Conservation (phyloP, 2,329 filamentous ascomycete species). For the Colletotrichum tofieldiae region DNA sequence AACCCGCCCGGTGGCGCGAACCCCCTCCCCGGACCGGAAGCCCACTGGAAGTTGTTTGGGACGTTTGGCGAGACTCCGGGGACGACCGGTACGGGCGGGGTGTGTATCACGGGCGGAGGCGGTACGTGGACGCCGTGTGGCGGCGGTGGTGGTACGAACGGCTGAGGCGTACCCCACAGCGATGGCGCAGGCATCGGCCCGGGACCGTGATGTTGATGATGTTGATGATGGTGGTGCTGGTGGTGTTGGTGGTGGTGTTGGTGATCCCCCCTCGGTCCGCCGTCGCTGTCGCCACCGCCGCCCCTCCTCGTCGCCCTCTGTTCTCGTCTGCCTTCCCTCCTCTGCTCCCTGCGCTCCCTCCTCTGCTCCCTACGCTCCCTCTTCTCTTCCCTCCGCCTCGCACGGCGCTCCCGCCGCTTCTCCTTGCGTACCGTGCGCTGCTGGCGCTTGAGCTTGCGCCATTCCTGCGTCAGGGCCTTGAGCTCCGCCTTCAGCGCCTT, state of each 20-base stretch:
- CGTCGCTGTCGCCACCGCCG: conserved; percentile 4
- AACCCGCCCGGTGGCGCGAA: conserved; percentile 5
- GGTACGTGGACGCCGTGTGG: conserved; percentile 22
- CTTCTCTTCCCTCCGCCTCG: conserved; percentile 48
- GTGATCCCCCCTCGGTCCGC: conserved; percentile 1
- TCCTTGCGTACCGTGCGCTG: conserved; percentile 52
- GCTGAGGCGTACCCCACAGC: conserved; percentile 25
- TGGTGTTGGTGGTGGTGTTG: conserved; percentile 17
- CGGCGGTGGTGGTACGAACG: conserved; percentile 28
- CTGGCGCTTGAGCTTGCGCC: conserved; percentile 55
- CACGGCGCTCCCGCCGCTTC: conserved; percentile 47
- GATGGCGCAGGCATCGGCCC: not conserved
- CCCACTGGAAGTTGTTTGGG: conserved; percentile 21
- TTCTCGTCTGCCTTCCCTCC: conserved; percentile 50
- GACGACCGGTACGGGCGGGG: conserved; percentile 20
- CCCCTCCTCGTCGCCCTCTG: conserved; percentile 51
- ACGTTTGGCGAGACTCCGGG: conserved; percentile 4
- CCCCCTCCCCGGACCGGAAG: not conserved
- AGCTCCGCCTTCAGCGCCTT: conserved; percentile 60
- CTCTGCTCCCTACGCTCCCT: conserved; percentile 52
- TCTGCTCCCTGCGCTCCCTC: conserved; percentile 51
- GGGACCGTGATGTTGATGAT: not conserved
- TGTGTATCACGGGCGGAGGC: conserved; percentile 11
- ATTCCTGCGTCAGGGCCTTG: conserved; percentile 60
- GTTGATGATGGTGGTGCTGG: conserved; percentile 22